Evolutionary conservation across 2,329 filamentous ascomycete species (phyloP).

Genomic region (Sarocladium brachiariae): DNA sequence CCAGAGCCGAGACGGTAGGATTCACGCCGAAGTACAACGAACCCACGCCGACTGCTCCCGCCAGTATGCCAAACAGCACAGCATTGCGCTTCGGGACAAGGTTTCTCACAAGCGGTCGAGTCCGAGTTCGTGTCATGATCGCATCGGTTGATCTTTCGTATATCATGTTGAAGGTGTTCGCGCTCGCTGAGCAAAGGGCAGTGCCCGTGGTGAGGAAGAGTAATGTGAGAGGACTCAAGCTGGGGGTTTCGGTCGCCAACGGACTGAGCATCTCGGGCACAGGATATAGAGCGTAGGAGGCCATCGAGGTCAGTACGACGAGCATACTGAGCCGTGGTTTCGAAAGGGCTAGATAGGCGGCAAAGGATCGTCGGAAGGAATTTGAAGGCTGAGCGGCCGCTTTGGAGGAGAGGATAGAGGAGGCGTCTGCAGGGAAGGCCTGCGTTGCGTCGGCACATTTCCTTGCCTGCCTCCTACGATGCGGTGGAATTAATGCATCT

Average conservation of each 20-base stretch:
- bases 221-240: conserved; percentile 82
- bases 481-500: conserved; percentile 23
- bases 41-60: conserved; percentile 61
- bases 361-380: conserved; percentile 59
- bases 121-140: conserved; percentile 87
- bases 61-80: conserved; percentile 68
- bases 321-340: conserved; percentile 91
- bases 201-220: conserved; percentile 89
- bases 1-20: conserved; percentile 82
- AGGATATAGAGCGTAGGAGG: conserved; percentile 87
- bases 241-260: conserved; percentile 60
- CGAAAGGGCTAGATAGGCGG: conserved; percentile 82
- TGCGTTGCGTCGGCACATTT: conserved; percentile 16
- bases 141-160: conserved; percentile 88
- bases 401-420: conserved; percentile 46
- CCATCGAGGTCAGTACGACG: conserved; percentile 84
- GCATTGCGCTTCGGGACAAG: conserved; percentile 68
- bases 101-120: conserved; percentile 77
- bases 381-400: conserved; percentile 42
- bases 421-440: conserved; percentile 41
- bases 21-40: conserved; percentile 87
- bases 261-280: conserved; percentile 78
- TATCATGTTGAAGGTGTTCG: conserved; percentile 95
- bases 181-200: conserved; percentile 79
- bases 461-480: conserved; percentile 27